Evolutionary conservation across 192 early-diverging fungal species (phyloP).

Genomic region (Coemansia javaensis): DNA sequence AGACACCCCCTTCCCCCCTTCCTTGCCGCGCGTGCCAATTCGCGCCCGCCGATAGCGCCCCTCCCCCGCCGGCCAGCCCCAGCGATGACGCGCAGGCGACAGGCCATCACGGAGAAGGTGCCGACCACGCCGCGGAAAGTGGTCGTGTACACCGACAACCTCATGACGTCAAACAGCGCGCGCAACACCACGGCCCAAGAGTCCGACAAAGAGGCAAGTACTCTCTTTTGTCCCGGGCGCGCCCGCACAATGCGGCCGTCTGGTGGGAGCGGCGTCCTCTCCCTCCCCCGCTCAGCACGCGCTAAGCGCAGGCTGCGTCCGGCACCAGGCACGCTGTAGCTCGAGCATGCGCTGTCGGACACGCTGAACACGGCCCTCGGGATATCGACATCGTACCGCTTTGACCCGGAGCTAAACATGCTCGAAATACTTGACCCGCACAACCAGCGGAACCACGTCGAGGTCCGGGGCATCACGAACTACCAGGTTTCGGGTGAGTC

Average conservation of each 20-base stretch:
- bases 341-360: conserved; percentile 29
- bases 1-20: too few relatives aligned
- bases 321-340: conserved; percentile 5
- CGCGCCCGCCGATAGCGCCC: too few relatives aligned
- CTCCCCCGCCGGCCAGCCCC: neutral
- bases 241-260: too few relatives aligned
- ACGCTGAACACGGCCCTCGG: conserved; percentile 46
- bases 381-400: conserved; percentile 43
- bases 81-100: conserved; percentile 38
- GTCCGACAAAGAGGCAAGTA: conserved; percentile 25
- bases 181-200: conserved; percentile 27
- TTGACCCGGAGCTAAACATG: conserved; percentile 48
- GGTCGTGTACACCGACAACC: conserved; percentile 49
- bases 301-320: too few relatives aligned
- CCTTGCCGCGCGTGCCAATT: too few relatives aligned
- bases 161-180: conserved; percentile 39
- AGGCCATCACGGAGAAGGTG: conserved; percentile 36
- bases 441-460: conserved; percentile 40
- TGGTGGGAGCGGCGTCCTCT: too few relatives aligned
- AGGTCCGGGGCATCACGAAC: conserved; percentile 26
- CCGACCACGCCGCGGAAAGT: conserved; percentile 49
- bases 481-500: conserved; percentile 31
- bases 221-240: too few relatives aligned
- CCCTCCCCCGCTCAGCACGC: too few relatives aligned
- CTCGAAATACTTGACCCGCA: conserved; percentile 47